Evolutionary conservation across 2,329 filamentous ascomycete genomes (phyloP), one percentile per base, ranked within the genome.

Genomic region (Ceratocystis colombiana): DNA sequence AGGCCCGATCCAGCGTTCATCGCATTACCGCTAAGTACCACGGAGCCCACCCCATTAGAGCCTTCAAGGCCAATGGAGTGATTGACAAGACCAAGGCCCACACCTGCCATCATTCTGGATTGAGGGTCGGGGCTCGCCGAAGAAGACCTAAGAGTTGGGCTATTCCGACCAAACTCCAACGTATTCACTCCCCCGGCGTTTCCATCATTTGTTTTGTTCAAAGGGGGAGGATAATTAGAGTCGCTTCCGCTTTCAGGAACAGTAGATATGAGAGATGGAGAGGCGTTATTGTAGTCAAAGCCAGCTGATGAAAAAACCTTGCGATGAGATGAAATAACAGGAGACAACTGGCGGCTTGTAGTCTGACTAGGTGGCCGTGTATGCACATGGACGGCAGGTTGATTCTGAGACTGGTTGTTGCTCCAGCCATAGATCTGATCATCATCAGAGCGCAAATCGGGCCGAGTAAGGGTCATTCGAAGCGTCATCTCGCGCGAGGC

Each of bases 381-480:
- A 59, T 59, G 55, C 17, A 59, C 55, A 37, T 59, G 55, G 17
- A 37, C 28, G 8, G 55, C 3, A 41, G 10, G 37, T 15, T 41
- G 37, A 30, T 37, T 28, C 22, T 22, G 50, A 30, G 65, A 64
- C 30, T 57, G 61, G 50, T 41, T 37, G 12, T 30, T 64, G 71
- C 87, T 83, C 84, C 86, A 89, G 53, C 85, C 85, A 71, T 91
- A 89, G 17, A 89, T 80, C 68, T 86, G 80, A 10, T 87, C 84
- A 69, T 93, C 88, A 69, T 86, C 80, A 3, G 87, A 86, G 53
- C 91, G 86, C 61, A 97, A 80, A 73, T 97, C 93, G 0, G 91
- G 89, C 61, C 92, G 82, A 2, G 94, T 97, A 65, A 97, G 81
- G 0, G 93, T 97, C 91, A 97, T 96, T 62, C 92, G 89, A 62